Base-by-base conservation (phyloP, 1,284 basidiomycete species). In the Microbotryum scabiosae region DNA sequence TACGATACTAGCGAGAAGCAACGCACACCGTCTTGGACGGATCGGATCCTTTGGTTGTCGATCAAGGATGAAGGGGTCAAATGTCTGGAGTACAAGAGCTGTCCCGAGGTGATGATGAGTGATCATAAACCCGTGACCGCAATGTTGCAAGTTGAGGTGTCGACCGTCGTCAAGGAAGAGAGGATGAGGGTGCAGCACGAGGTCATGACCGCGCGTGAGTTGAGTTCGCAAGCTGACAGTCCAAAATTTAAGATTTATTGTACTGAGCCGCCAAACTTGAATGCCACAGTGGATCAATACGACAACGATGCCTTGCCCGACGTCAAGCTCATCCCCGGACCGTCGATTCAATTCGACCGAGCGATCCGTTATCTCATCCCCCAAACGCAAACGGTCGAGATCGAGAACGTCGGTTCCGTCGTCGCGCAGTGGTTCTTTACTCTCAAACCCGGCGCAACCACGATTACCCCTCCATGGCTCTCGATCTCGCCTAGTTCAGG, bases 1-100 rank as follows among this genome's bases (percentile, higher is more conserved):
- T 98, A 89, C 71, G 94, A 98, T 73, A 79, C 86, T 2, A 64
- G 87, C 3, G 91, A 93, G 74, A 97, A 97, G 75, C 82, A 82
- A n/a, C 83, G 94, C 0, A 81, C 85, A 9, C 94, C 93, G 0
- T 91, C 94, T 0, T 97, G 92, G 91, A 71, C 70, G 2, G 70
- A 71, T 48, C 61, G 70, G 4, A 46, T 71, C 2, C 55, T 70
- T 3, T 67, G 65, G 61, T 56, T 61, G 10, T 63, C 56, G 43
- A 28, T 51, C 18, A 25, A 62, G 2, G 23, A 49, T 2, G 47
- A 50, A 12, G 36, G 61, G 7, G 54, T 67, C 0, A 21, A 28
- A 23, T 36, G 60, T 21, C 36, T 54, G 20, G 23, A 10, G 4
- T 71, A 71, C 52, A n/a, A 2, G 3, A 61, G 54, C 7, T 58